Percentiles rank a stretch among this genome's conserved stretches.
These are phyloP conservation scores for Parasitella parasitica DNA, from an alignment of 371 early-diverging fungal genomes.

Conservation along the genomic window DNA sequence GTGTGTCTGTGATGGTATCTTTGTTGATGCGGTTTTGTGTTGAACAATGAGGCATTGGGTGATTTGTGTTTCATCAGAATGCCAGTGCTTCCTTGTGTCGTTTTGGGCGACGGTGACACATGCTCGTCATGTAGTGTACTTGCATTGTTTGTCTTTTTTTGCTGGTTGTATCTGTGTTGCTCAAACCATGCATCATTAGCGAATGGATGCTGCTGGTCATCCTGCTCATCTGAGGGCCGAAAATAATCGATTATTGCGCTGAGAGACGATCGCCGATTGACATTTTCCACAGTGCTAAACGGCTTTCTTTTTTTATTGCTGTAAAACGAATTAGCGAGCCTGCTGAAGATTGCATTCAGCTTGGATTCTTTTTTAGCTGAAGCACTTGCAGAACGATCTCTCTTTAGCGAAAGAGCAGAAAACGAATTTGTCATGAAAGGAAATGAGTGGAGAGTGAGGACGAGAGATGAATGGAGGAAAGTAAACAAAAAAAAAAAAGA, in stretches of 20 bases:
- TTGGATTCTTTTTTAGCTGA: constrained; percentile 7
- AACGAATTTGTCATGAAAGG: constrained; percentile 13
- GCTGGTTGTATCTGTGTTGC: constrained; percentile 20
- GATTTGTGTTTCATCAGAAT: background rate
- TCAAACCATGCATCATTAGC: constrained; percentile 22
- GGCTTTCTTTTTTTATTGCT: constrained; percentile 6
- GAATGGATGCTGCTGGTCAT: constrained; percentile 3
- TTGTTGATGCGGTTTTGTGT: background rate
- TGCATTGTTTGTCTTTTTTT: constrained; percentile 1
- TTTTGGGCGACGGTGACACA: background rate
- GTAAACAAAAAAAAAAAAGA: too few relatives aligned
- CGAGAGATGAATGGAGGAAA: background rate
- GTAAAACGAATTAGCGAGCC: constrained; percentile 10
- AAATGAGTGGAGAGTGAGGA: background rate
- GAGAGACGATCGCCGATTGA: constrained; percentile 1
- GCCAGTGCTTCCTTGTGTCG: background rate
- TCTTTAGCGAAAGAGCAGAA: constrained; percentile 19
- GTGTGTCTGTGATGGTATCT: constrained; percentile 15
- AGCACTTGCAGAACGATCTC: constrained; percentile 11
- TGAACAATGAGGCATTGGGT: background rate
- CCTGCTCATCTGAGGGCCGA: constrained; percentile 1
- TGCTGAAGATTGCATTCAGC: constrained; percentile 5
- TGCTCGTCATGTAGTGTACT: background rate
- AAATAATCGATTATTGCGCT: constrained; percentile 13
- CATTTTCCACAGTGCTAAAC: background rate